Conservation (phyloP, 345 rosid genomes). For the Hibiscus syriacus region DNA sequence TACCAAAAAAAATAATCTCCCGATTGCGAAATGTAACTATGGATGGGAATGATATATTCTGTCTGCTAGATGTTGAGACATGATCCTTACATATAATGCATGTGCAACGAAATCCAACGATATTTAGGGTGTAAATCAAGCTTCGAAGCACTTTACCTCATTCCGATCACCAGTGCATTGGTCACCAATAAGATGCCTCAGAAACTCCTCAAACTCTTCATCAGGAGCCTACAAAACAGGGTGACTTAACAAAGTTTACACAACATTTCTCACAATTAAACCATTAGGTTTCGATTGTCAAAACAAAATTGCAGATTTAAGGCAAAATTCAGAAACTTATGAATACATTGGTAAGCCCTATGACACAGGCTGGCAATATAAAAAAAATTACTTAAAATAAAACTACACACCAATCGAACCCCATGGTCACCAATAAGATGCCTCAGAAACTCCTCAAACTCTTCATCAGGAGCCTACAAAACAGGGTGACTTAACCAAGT, state of each 20-base stretch:
- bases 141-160: constrained; percentile 48
- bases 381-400: constrained; percentile 1
- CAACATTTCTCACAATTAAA: not conserved
- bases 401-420: constrained; percentile 75
- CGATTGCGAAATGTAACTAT: not conserved
- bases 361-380: not conserved
- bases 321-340: not conserved
- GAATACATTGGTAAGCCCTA: not conserved
- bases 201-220: constrained; percentile 96
- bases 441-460: constrained; percentile 89
- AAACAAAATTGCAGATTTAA: not conserved
- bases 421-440: constrained; percentile 80
- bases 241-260: not conserved
- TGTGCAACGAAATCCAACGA: too few relatives aligned
- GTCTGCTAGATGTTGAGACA: not conserved
- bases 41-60: not conserved
- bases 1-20: not conserved
- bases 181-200: constrained; percentile 64
- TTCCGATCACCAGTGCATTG: constrained; percentile 84
- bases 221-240: constrained; percentile 75
- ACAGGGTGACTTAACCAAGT: not conserved
- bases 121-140: not conserved
- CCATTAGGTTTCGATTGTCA: not conserved
- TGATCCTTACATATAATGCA: not conserved
- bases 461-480: constrained; percentile 97